These are phyloP conservation scores for Lathyrus tuberosus DNA, from an alignment of 306 rosid genomes.

Conservation along the genomic window DNA sequence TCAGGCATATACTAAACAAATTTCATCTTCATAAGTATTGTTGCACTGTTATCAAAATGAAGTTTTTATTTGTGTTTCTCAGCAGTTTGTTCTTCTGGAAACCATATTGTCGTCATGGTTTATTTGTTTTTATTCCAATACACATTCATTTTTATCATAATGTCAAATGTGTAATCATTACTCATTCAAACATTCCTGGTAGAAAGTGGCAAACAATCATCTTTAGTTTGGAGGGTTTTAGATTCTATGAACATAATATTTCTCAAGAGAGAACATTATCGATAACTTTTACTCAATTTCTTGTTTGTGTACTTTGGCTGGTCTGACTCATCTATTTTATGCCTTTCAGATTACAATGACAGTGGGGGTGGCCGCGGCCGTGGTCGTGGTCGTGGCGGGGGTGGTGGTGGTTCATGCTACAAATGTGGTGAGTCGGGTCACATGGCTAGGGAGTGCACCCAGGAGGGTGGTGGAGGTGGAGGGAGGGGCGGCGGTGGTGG, in stretches of 20 bases:
- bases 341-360: slow-evolving; percentile 38
- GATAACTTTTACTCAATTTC: slow-evolving; percentile 12
- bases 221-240: slow-evolving; percentile 4
- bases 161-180: slow-evolving; percentile 8
- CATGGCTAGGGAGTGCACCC: slow-evolving; percentile 13
- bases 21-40: slow-evolving; percentile 13
- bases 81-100: slow-evolving; percentile 15
- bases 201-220: slow-evolving; percentile 11
- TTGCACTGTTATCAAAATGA: neutral
- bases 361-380: slow-evolving; percentile 31
- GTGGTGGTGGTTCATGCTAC: slow-evolving; percentile 2
- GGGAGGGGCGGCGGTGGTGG: slow-evolving; percentile 1
- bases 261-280: neutral
- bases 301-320: slow-evolving; percentile 20
- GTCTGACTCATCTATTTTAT: slow-evolving; percentile 31
- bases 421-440: slow-evolving; percentile 17
- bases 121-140: slow-evolving; percentile 9
- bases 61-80: slow-evolving; percentile 3
- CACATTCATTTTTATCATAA: slow-evolving; percentile 10
- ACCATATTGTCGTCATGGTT: neutral
- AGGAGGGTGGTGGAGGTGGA: slow-evolving; percentile 16
- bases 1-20: neutral
- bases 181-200: neutral
- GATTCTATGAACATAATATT: slow-evolving; percentile 20
- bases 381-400: slow-evolving; percentile 9